Evolutionary conservation across 176 grass and related monocot species (phyloP), one percentile per base, ranked within the genome.

Genomic region (Puya raimondii): DNA sequence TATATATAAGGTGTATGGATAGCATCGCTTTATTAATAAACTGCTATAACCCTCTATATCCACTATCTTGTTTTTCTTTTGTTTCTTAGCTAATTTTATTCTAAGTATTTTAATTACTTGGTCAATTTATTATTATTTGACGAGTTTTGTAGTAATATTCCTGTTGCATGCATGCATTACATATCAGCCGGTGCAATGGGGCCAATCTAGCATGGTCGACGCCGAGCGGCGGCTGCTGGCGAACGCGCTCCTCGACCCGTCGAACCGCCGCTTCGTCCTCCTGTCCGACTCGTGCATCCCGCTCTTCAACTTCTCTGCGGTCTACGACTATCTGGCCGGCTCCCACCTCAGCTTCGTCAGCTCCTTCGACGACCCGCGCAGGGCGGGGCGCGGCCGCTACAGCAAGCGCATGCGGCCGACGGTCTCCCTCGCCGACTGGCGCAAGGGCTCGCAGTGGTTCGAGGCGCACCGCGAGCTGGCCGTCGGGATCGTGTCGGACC

Each of bases 361-460:
- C 76, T 79, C 76, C 23, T 75, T 84, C 13, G 82, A 84, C 25
- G 70, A 84, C 49, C 82, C 76, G 4, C 21, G 64, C 2, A 69
- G 42, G 33, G 12, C 10, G 20, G 76, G 82, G 14, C 70, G 70
- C 23, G 81, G 81, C 18, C 76, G 76, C 20, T 83, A 78, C 69
- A 83, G 53, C 74, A 27, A 3, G n/a, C 66, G 50, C 10, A 83
- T 83, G 81, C 47, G 11, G 64, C 81, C 75, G 11, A 47, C 5
- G 48, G 67, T 84, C 65, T 14, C 69, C 33, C 42, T 79, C 48
- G 29, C 75, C 0, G 70, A 84, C 12, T 84, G 81, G 81, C 81
- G 70, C 70, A 84, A 84, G 70, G 81, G 81, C 33, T 79, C 81
- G 17, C 81, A 84, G 64, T 84, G 81, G 81, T 79, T 84, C 70